Evolutionary conservation across 345 rosid species (phyloP).

Genomic region (Passiflora organensis): DNA sequence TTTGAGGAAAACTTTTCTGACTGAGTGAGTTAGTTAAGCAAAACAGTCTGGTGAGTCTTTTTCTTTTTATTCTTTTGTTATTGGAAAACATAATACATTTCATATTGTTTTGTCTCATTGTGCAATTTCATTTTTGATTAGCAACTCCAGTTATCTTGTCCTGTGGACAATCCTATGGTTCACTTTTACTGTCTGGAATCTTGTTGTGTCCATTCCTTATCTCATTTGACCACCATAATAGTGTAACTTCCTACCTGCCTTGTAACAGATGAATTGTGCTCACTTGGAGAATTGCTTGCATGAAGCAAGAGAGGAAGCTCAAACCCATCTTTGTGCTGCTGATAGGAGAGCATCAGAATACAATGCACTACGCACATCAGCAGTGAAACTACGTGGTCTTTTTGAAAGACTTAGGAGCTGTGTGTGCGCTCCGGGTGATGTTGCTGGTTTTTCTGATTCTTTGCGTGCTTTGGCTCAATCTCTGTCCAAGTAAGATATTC

Average conservation of each 20-base stretch:
- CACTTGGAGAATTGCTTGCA: conserved; percentile 97
- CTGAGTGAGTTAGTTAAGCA: no score
- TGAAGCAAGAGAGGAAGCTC: conserved; percentile 98
- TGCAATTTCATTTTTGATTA: no score
- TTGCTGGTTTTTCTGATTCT: conserved; percentile 73
- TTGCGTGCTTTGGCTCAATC: conserved; percentile 78
- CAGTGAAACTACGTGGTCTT: conserved; percentile 77
- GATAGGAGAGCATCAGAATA: conserved; percentile 87
- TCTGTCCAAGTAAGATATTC: conserved; percentile 67
- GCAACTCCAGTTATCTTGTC: no score
- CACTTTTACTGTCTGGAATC: no score
- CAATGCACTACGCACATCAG: conserved; percentile 70
- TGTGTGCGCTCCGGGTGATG: conserved; percentile 57
- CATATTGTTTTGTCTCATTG: no score
- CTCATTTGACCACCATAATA: no score
- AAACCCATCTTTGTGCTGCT: conserved; percentile 92
- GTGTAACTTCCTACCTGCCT: neutral
- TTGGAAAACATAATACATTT: no score
- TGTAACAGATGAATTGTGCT: conserved; percentile 86
- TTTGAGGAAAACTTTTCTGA: no score
- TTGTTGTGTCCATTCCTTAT: no score
- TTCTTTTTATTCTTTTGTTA: neutral
- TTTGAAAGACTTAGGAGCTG: conserved; percentile 73
- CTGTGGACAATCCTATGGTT: no score
- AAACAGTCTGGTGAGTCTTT: neutral